A percentile compares a stretch with the other conserved stretches of the same genome.
Conservation (phyloP, 1,284 basidiomycete species). For the Rhodotorula sp. region DNA sequence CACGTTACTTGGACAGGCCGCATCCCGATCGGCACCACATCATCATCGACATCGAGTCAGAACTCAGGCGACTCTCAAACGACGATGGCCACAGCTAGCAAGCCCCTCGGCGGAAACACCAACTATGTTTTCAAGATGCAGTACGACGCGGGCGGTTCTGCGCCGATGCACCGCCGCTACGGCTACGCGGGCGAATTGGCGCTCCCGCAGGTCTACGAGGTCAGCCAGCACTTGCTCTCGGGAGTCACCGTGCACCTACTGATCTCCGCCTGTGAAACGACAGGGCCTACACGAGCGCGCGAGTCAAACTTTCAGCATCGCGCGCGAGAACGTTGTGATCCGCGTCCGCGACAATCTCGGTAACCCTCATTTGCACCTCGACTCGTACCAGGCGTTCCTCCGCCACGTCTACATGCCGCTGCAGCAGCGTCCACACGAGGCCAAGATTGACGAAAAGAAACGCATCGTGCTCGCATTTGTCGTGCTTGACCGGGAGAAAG, state of each 20-base stretch:
- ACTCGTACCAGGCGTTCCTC: constrained; percentile 20
- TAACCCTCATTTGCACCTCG: constrained; percentile 16
- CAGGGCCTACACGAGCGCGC: constrained; percentile 36
- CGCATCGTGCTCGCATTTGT: constrained; percentile 33
- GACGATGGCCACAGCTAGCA: not conserved
- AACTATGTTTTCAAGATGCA: constrained; percentile 37
- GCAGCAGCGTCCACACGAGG: not conserved
- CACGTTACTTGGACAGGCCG: not conserved
- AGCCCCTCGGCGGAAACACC: too few relatives aligned
- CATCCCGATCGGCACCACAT: not conserved
- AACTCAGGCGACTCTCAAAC: not conserved
- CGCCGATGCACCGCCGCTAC: constrained; percentile 24
- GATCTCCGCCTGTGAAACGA: not conserved
- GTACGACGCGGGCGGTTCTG: constrained; percentile 2
- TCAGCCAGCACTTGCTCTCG: constrained; percentile 1
- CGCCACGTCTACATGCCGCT: constrained; percentile 23
- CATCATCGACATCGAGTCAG: not conserved
- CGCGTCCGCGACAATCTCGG: constrained; percentile 23
- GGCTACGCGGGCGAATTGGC: constrained; percentile 27
- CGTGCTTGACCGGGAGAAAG: constrained; percentile 10
- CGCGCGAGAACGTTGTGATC: constrained; percentile 21
- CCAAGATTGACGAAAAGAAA: constrained; percentile 35
- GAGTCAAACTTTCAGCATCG: constrained; percentile 23
- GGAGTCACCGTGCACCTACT: not conserved
- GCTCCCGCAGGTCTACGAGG: constrained; percentile 24